A percentile compares a stretch with the other conserved stretches of the same genome.
These are phyloP conservation scores for Suhomyces kunorum DNA, from an alignment of 1,139 yeast genomes.

Conservation along the genomic window DNA sequence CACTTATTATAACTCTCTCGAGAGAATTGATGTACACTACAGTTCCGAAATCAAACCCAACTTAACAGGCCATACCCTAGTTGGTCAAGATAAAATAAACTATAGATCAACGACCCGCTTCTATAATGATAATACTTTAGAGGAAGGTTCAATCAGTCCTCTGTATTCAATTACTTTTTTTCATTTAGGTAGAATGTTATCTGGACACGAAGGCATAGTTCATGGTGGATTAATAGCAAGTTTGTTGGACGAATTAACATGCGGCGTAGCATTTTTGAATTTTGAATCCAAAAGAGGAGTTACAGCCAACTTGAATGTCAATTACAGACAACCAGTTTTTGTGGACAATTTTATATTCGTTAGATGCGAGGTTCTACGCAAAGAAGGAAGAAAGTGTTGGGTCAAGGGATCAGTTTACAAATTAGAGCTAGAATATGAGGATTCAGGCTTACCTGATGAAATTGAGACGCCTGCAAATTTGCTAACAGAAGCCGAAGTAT, in stretches of 20 bases:
- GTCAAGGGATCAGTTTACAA: constrained; percentile 42
- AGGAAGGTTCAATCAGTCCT: constrained; percentile 15
- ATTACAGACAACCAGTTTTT: constrained; percentile 41
- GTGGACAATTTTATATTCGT: constrained; percentile 37
- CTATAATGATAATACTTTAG: constrained; percentile 22
- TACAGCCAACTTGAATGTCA: constrained; percentile 48
- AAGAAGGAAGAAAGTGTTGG: constrained; percentile 46
- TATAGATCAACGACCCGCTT: constrained; percentile 40
- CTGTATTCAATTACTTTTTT: constrained; percentile 44
- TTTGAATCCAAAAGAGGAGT: constrained; percentile 45
- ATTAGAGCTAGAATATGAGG: constrained; percentile 17
- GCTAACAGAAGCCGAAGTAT: constrained; percentile 43
- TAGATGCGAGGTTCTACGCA: constrained; percentile 35
- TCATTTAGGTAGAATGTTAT: constrained; percentile 45
- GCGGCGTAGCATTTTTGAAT: constrained; percentile 53
- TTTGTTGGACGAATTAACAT: constrained; percentile 53
- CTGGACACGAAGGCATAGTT: constrained; percentile 54
- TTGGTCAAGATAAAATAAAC: constrained; percentile 38
- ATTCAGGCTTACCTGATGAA: constrained; percentile 14
- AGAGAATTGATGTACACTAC: constrained; percentile 5
- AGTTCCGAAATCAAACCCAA: constrained; percentile 30
- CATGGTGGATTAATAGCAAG: constrained; percentile 61
- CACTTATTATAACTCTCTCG: constrained; percentile 3
- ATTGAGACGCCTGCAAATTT: constrained; percentile 28
- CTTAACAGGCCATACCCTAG: constrained; percentile 40